A percentile compares a stretch with the other conserved stretches of the same genome.
These are phyloP conservation scores for Tetrapisispora arboricola DNA, from an alignment of 805 yeast species.

Conservation along the genomic window DNA sequence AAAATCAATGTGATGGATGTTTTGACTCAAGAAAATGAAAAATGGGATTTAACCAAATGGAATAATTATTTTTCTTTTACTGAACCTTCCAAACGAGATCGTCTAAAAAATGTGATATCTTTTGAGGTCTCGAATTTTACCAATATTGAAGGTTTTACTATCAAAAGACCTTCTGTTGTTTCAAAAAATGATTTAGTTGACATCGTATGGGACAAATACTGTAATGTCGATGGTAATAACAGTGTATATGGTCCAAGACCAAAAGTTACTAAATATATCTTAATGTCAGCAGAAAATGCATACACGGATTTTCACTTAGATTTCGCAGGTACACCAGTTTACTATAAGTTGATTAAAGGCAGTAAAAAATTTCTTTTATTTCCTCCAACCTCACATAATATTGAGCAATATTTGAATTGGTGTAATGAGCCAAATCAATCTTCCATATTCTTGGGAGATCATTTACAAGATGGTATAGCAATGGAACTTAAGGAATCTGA, in stretches of 20 bases:
- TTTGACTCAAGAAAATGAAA: conserved; percentile 53
- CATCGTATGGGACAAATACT: conserved; percentile 43
- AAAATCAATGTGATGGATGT: conserved; percentile 85
- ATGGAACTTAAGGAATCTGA: conserved; percentile 55
- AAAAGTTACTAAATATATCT: conserved; percentile 62
- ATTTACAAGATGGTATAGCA: conserved; percentile 40
- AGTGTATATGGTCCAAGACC: conserved; percentile 31
- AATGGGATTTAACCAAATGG: conserved; percentile 69
- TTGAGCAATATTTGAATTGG: conserved; percentile 60
- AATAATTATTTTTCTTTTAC: conserved; percentile 50
- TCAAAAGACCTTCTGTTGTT: conserved; percentile 60
- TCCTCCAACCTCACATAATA: conserved; percentile 63
- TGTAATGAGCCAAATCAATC: conserved; percentile 51
- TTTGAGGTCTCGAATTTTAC: conserved; percentile 66
- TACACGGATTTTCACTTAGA: conserved; percentile 89
- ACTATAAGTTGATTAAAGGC: conserved; percentile 75
- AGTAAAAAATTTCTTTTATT: conserved; percentile 61
- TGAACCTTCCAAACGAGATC: conserved; percentile 39
- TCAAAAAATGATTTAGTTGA: conserved; percentile 58
- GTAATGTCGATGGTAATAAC: conserved; percentile 6
- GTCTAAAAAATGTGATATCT: conserved; percentile 72
- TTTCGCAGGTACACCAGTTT: conserved; percentile 88
- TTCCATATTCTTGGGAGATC: conserved; percentile 53
- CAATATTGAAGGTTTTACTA: conserved; percentile 32
- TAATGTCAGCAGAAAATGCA: conserved; percentile 74